Evolutionary conservation across 768 basidiomycete species (phyloP).

Genomic region (Auricularia heimuer): DNA sequence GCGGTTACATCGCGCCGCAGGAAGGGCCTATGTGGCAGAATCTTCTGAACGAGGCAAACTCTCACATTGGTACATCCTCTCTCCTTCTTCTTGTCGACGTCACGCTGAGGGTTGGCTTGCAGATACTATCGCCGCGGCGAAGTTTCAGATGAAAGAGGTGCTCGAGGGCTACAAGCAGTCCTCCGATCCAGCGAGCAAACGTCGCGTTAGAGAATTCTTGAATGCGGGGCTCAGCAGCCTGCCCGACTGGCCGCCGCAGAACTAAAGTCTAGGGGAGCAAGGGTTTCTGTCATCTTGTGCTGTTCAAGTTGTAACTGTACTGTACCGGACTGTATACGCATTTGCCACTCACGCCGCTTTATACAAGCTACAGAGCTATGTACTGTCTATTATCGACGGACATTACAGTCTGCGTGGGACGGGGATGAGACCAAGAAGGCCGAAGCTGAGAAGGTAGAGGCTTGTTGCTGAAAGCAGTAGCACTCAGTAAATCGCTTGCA

Average conservation of each 20-base stretch:
- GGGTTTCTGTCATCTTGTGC: neutral
- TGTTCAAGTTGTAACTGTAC: neutral
- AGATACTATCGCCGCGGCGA: conserved; percentile 61
- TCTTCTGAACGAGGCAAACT: conserved; percentile 16
- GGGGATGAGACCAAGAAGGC: neutral
- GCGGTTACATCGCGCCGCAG: conserved; percentile 14
- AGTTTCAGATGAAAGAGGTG: conserved; percentile 71
- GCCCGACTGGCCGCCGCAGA: conserved; percentile 57
- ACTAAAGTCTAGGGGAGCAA: neutral
- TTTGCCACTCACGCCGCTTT: neutral
- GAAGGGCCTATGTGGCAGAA: neutral
- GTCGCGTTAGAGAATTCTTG: conserved; percentile 65
- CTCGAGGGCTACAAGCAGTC: conserved; percentile 66
- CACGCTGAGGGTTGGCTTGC: conserved; percentile 21
- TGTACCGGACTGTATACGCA: neutral
- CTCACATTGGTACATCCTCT: conserved; percentile 17
- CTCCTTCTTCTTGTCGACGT: neutral
- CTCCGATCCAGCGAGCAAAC: conserved; percentile 58
- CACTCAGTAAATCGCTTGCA: neutral
- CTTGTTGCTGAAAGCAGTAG: neutral
- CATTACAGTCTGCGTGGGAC: neutral
- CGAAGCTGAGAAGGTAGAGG: neutral
- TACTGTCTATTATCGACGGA: neutral
- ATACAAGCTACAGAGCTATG: neutral
- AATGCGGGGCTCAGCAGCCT: conserved; percentile 63